phyloP scores from a whole-genome alignment of 2,329 filamentous ascomycete genomes.

The Sporothrix humicola region DNA sequence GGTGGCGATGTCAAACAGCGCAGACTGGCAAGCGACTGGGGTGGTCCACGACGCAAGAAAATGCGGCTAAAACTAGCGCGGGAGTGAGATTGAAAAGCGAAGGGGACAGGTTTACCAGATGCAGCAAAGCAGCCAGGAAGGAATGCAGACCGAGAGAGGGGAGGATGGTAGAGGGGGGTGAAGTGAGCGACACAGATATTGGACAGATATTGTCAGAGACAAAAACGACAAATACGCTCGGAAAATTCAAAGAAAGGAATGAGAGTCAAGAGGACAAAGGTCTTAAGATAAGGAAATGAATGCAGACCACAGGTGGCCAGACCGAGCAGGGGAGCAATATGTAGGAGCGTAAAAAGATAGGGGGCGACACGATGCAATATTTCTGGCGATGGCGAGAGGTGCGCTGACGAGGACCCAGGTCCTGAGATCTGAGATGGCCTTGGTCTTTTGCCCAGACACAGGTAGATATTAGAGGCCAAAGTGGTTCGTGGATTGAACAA shows the following conservation, averaged over 20 bases:
- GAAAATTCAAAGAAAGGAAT: background rate
- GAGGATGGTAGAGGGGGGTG: background rate
- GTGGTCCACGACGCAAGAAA: conserved; percentile 20
- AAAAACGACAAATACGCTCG: background rate
- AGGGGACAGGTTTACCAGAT: background rate
- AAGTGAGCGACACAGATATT: background rate
- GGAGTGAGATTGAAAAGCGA: conserved; percentile 27
- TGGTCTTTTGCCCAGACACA: no score
- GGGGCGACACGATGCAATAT: background rate
- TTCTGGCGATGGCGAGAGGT: conserved; percentile 16
- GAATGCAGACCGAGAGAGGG: conserved; percentile 23
- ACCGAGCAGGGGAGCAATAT: background rate
- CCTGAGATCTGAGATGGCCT: no score
- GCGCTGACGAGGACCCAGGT: conserved; percentile 8
- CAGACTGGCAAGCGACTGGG: no score
- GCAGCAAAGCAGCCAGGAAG: background rate
- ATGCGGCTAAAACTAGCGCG: conserved; percentile 34
- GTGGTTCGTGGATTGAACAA: no score
- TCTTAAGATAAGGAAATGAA: background rate
- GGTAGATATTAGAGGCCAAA: no score
- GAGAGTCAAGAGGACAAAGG: conserved; percentile 5
- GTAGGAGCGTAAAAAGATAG: background rate
- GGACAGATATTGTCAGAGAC: background rate
- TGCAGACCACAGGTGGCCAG: conserved; percentile 7
- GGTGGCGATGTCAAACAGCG: conserved; percentile 29